phyloP scores from a whole-genome alignment of 148 eudicot species.

The Silene latifolia region DNA sequence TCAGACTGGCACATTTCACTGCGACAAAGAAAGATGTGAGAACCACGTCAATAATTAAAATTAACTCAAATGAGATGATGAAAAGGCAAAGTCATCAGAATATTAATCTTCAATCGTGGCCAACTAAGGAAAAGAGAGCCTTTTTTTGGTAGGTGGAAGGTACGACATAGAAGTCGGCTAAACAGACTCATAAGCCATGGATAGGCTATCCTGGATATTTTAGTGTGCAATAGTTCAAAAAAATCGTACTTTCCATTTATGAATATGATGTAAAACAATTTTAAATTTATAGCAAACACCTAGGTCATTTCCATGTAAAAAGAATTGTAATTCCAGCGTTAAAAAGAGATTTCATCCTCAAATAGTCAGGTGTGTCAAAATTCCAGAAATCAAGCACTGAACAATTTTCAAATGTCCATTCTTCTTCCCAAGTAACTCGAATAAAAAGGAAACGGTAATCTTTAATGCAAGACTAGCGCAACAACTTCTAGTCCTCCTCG shows the following conservation, averaged over 20 bases:
- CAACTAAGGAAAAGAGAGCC: not conserved
- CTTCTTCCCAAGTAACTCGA: not conserved
- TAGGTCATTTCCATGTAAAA: not conserved
- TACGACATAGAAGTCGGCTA: not conserved
- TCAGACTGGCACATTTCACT: constrained; percentile 71
- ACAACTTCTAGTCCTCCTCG: not conserved
- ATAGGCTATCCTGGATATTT: not conserved
- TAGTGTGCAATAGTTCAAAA: not conserved
- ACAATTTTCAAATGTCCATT: not conserved
- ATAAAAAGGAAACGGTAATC: not conserved
- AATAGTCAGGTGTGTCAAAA: not conserved
- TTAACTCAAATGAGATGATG: not conserved
- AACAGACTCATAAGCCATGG: not conserved
- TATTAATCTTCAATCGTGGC: not conserved
- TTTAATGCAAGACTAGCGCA: not conserved
- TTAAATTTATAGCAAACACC: not conserved
- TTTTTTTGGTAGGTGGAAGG: not conserved
- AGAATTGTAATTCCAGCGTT: not conserved
- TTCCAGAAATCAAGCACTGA: not conserved
- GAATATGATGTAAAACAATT: not conserved
- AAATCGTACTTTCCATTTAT: not conserved
- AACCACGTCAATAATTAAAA: not conserved
- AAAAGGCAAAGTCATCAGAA: not conserved
- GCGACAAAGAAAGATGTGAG: constrained; percentile 38
- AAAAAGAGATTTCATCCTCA: not conserved